Base-by-base conservation (phyloP, 139 green algal species). In the Raphidocelis subcapitata region DNA sequence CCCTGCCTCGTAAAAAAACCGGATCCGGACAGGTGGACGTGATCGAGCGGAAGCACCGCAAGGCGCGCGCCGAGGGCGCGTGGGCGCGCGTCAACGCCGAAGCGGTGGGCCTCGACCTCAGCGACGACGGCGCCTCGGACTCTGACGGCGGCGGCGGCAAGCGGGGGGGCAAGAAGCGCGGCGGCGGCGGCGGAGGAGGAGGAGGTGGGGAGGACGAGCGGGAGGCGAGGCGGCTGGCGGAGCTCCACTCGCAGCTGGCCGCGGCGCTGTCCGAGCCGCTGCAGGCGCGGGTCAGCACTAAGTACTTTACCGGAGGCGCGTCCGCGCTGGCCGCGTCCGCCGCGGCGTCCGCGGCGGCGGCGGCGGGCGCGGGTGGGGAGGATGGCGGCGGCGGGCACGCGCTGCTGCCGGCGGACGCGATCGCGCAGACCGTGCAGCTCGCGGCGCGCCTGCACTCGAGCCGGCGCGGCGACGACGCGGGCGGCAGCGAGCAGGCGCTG, bases 1-100 rank as follows among this genome's bases (percentile, higher is more conserved):
- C n/a, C n/a, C n/a, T n/a, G n/a, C n/a, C n/a, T n/a, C n/a, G n/a
- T n/a, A n/a, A n/a, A n/a, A n/a, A n/a, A n/a, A n/a, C n/a, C n/a
- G n/a, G n/a, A n/a, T n/a, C n/a, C n/a, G n/a, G n/a, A n/a, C 71
- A 81, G 16, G 62, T 95, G 16, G 92, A 97, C 70, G 80, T 86
- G 35, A 70, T 88, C 28, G 81, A 87, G 75, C 83, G 89, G 16
- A 37, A 67, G 31, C 47, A 86, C 54, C 82, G 81, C 60, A 95
- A 95, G 81, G 24, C 59, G 23, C 51, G 62, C 5, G 89, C 88
- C 2, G 87, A 93, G 14, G 18, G 59, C 21, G 47, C 64, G 0
- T 97, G 92, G 92, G 60, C 61, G 52, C 67, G 62, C 41, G 69
- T 56, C 33, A 85, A 87, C 32, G 88, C 73, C 54, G 67, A 71